Conservation (phyloP, 164 flowering plant species). For the Chloranthus sessilifolius region DNA sequence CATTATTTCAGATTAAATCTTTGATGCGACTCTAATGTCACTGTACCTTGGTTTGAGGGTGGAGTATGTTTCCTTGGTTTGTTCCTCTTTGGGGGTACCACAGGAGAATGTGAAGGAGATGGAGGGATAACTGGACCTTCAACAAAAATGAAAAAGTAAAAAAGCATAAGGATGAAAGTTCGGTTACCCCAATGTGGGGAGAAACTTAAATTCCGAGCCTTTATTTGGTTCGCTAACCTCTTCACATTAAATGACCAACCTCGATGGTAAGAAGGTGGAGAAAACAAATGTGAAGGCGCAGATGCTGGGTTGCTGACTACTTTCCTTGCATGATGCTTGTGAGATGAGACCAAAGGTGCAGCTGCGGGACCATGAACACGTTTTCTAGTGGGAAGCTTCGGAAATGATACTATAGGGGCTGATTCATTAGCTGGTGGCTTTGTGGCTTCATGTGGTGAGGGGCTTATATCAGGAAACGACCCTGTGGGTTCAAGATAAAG, state of each 20-base stretch:
- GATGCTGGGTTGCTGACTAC: conserved; percentile 26
- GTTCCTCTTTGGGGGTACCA: conserved; percentile 17
- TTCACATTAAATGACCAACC: conserved; percentile 28
- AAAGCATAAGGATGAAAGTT: too few relatives aligned
- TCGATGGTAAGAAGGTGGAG: conserved; percentile 27
- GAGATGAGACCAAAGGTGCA: conserved; percentile 26
- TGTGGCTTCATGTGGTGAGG: conserved; percentile 20
- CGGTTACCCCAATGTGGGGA: too few relatives aligned
- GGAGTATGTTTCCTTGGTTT: conserved; percentile 15
- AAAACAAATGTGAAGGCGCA: conserved; percentile 24
- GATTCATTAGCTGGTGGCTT: not conserved
- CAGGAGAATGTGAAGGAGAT: conserved; percentile 19
- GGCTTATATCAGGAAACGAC: conserved; percentile 27
- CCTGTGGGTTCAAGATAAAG: conserved; percentile 12
- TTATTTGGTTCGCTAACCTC: not conserved
- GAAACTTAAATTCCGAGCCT: too few relatives aligned
- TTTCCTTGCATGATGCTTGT: conserved; percentile 30
- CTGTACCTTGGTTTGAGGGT: conserved; percentile 34
- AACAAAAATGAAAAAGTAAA: conserved; percentile 1
- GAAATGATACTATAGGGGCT: not conserved
- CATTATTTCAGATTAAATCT: not conserved
- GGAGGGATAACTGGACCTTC: conserved; percentile 30
- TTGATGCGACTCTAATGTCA: not conserved
- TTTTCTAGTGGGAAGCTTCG: conserved; percentile 3
- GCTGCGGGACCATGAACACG: conserved; percentile 25